Evolutionary conservation across 2,329 filamentous ascomycete genomes (phyloP).

Genomic region (Neofusicoccum umdonicola): DNA sequence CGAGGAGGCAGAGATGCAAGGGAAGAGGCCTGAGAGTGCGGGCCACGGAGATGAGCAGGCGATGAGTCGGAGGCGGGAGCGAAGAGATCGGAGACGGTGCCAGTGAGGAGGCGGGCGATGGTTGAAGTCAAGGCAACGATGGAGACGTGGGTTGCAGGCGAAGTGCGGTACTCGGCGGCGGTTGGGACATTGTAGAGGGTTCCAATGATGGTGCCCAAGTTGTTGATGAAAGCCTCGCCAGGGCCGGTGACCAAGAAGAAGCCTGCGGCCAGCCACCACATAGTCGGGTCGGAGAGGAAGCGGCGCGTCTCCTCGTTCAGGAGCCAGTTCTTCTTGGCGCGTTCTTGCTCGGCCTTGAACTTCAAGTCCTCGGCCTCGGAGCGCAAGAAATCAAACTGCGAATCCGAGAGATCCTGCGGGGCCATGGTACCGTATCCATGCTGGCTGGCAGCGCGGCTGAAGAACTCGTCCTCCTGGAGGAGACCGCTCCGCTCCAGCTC

Average conservation of each 20-base stretch:
- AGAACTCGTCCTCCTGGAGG: constrained; percentile 71
- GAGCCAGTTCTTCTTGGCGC: constrained; percentile 81
- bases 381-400: constrained; percentile 46
- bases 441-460: constrained; percentile 56
- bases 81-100: constrained; percentile 82
- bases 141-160: constrained; percentile 84
- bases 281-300: constrained; percentile 84
- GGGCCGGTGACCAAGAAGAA: constrained; percentile 94
- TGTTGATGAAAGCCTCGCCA: constrained; percentile 98
- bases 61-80: constrained; percentile 58
- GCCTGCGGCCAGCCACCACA: constrained; percentile 90
- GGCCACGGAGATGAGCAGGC: constrained; percentile 46
- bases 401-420: constrained; percentile 46
- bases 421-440: constrained; percentile 64
- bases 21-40: constrained; percentile 43
- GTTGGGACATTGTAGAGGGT: constrained; percentile 71
- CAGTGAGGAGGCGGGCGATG: constrained; percentile 82
- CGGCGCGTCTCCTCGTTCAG: constrained; percentile 85
- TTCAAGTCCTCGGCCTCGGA: constrained; percentile 48
- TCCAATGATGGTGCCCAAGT: constrained; percentile 87
- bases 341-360: constrained; percentile 51
- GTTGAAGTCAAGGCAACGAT: constrained; percentile 90
- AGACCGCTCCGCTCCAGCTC: constrained; percentile 87
- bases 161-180: constrained; percentile 47
- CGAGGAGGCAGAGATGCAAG: constrained; percentile 34